Conservation (phyloP, 192 early-diverging fungal genomes). For the Ambispora gerdemannii region DNA sequence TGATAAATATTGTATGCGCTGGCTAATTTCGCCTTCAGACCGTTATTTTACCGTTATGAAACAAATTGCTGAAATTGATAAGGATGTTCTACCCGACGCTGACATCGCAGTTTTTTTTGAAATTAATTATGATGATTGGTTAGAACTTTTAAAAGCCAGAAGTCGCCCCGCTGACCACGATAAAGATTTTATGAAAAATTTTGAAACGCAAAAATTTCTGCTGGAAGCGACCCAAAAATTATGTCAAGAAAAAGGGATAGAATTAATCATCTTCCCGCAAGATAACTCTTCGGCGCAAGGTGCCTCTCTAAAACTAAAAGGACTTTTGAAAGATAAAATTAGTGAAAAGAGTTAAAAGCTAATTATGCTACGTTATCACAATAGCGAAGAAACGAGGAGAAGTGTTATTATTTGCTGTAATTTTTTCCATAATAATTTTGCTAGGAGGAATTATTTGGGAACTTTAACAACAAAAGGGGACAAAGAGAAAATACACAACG, state of each 20-base stretch:
- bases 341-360: not conserved
- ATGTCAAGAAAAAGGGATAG: constrained; percentile 7
- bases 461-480: no score
- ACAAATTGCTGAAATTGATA: constrained; percentile 15
- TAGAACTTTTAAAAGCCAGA: not conserved
- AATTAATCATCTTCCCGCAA: constrained; percentile 10
- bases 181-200: constrained; percentile 21
- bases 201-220: no score
- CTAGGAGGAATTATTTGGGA: no score
- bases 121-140: constrained; percentile 3
- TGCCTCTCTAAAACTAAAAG: not conserved
- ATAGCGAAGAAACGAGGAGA: no score
- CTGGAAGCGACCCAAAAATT: constrained; percentile 7
- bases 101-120: constrained; percentile 11
- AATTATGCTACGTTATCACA: no score
- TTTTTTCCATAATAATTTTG: no score
- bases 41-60: constrained; percentile 2
- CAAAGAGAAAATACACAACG: no score
- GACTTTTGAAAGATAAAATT: not conserved
- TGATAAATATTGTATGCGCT: constrained; percentile 21
- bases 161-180: not conserved
- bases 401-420: no score
- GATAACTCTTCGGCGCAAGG: constrained; percentile 3
- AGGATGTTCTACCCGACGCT: not conserved
- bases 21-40: constrained; percentile 6